These are phyloP conservation scores for Geranium incanum DNA, from an alignment of 441 rosid species.

Conservation along the genomic window DNA sequence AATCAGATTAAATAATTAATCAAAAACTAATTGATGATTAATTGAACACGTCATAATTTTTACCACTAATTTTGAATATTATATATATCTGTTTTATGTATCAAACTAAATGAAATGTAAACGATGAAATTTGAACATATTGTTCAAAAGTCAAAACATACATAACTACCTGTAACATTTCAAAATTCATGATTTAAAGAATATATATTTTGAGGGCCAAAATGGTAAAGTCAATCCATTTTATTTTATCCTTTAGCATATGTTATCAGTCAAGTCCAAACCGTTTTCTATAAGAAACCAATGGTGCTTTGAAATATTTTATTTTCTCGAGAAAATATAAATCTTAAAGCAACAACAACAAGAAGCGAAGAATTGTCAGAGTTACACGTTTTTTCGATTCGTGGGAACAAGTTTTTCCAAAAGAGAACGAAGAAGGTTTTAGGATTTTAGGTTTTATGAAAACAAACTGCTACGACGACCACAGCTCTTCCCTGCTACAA, in stretches of 20 bases:
- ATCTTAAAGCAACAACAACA: no score
- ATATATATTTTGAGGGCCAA: neutral
- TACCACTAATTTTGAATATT: no score
- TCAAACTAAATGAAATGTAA: no score
- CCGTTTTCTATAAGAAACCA: neutral
- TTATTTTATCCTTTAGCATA: neutral
- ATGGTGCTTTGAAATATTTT: constrained; percentile 1
- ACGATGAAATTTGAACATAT: no score
- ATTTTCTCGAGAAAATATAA: neutral
- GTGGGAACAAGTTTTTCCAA: neutral
- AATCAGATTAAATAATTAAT: no score
- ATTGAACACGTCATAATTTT: no score
- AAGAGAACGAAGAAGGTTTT: neutral
- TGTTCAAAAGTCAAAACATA: no score
- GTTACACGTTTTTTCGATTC: neutral
- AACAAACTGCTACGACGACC: neutral
- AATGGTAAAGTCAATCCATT: neutral
- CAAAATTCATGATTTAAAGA: neutral
- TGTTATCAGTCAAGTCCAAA: neutral
- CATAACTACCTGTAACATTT: no score
- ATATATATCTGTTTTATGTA: no score
- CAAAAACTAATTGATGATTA: no score
- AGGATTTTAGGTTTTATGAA: constrained; percentile 8
- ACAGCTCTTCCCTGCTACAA: neutral
- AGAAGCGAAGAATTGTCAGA: no score